These are phyloP conservation scores for Metarhizium sp. DNA, from an alignment of 2,329 filamentous ascomycete genomes.

Conservation along the genomic window DNA sequence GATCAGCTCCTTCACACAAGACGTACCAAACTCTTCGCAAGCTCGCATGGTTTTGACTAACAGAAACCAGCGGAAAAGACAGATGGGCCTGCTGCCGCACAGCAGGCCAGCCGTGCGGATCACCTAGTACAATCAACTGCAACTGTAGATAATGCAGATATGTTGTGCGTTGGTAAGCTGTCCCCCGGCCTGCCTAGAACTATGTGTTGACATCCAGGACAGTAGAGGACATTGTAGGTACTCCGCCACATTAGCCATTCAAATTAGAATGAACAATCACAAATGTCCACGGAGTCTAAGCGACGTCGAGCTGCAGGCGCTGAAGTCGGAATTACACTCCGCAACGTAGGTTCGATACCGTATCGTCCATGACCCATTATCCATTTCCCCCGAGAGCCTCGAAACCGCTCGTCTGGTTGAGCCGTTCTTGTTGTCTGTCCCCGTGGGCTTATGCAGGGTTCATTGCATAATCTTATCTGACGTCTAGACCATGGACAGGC, in stretches of 20 bases:
- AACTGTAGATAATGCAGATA: background rate
- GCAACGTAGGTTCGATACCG: background rate
- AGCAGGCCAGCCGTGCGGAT: background rate
- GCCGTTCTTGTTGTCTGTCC: background rate
- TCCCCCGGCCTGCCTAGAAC: background rate
- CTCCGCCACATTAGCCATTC: no score
- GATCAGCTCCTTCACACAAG: background rate
- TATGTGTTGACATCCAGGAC: background rate
- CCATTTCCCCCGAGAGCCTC: background rate
- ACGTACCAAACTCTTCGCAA: background rate
- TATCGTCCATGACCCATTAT: background rate
- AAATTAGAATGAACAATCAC: no score
- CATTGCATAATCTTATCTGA: background rate
- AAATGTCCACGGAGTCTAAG: no score
- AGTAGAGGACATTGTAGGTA: no score
- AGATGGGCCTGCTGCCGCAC: background rate
- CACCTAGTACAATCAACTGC: background rate
- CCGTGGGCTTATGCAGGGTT: background rate
- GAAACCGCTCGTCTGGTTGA: background rate
- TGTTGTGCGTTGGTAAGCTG: background rate
- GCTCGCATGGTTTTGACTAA: background rate
- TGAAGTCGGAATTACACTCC: no score
- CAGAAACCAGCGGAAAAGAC: background rate
- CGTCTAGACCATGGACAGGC: background rate
- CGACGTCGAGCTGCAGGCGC: no score